These are phyloP conservation scores for Moniliella sp. DNA, from an alignment of 1,284 basidiomycete genomes.

Conservation along the genomic window DNA sequence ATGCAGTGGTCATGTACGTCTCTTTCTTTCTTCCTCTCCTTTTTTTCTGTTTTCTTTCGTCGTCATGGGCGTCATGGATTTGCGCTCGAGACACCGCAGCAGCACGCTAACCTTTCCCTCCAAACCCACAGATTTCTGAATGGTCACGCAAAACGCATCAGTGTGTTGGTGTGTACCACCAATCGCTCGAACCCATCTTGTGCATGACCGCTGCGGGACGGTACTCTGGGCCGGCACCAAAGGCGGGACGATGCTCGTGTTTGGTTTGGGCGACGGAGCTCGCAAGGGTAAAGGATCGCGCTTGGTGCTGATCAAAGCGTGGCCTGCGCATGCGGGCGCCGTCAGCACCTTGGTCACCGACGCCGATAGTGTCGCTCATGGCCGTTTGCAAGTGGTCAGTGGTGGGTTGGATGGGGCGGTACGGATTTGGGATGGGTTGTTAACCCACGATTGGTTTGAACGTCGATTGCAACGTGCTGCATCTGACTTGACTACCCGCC, in stretches of 20 bases:
- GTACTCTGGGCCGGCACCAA: slow-evolving; percentile 60
- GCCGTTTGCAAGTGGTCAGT: slow-evolving; percentile 50
- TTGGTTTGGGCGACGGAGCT: slow-evolving; percentile 42
- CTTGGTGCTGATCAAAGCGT: slow-evolving; percentile 69
- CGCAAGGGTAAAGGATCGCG: neutral
- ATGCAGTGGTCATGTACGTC: slow-evolving; percentile 70
- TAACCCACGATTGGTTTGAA: slow-evolving; percentile 69
- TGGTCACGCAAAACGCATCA: slow-evolving; percentile 14
- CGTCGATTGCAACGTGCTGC: slow-evolving; percentile 54
- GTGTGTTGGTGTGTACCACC: slow-evolving; percentile 10
- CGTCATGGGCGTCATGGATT: too few relatives aligned
- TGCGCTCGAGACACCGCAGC: too few relatives aligned
- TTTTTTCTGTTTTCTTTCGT: neutral
- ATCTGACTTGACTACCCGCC: slow-evolving; percentile 54
- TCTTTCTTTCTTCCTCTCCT: slow-evolving; percentile 36
- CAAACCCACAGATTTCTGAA: slow-evolving; percentile 8
- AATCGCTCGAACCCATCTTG: slow-evolving; percentile 13
- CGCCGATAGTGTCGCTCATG: slow-evolving; percentile 2
- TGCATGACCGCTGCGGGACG: slow-evolving; percentile 18
- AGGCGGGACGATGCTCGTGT: slow-evolving; percentile 61
- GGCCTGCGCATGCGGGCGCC: slow-evolving; percentile 59
- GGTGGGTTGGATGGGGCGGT: slow-evolving; percentile 55
- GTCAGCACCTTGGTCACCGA: slow-evolving; percentile 50
- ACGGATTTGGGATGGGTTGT: slow-evolving; percentile 69
- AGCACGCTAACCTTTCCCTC: neutral